These are phyloP conservation scores for Asterochloris sp. DNA, from an alignment of 139 green algal species.

Conservation along the genomic window DNA sequence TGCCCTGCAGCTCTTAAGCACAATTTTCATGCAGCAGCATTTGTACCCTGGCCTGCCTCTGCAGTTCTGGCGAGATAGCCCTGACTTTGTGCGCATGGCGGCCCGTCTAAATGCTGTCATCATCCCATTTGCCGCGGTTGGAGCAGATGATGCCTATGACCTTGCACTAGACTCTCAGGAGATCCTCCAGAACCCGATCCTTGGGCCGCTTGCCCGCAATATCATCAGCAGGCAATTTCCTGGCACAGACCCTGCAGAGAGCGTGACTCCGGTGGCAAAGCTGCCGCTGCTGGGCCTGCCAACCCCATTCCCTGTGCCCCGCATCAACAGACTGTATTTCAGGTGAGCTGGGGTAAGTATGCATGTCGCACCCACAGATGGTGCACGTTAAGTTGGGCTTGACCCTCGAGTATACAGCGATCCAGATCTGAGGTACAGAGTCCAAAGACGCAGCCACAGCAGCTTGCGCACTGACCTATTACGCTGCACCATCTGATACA, in stretches of 20 bases:
- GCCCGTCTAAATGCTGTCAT: constrained; percentile 61
- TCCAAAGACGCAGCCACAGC: not conserved
- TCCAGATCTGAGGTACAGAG: not conserved
- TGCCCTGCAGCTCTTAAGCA: no score
- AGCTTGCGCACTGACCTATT: not conserved
- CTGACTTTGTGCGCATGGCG: constrained; percentile 81
- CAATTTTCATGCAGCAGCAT: no score
- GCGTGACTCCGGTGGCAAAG: constrained; percentile 43
- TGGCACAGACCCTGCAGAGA: constrained; percentile 32
- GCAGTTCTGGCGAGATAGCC: constrained; percentile 57
- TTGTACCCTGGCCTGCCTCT: not conserved
- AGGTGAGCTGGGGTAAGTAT: constrained; percentile 17
- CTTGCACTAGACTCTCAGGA: constrained; percentile 44
- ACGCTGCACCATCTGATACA: not conserved
- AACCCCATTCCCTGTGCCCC: constrained; percentile 52
- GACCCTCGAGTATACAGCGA: not conserved
- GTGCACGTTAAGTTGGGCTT: not conserved
- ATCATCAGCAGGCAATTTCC: constrained; percentile 13
- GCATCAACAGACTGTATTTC: constrained; percentile 67
- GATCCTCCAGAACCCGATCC: constrained; percentile 38
- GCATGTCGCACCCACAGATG: not conserved
- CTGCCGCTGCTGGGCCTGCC: constrained; percentile 46
- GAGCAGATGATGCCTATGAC: constrained; percentile 24
- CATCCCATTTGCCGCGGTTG: constrained; percentile 70
- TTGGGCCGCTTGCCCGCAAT: constrained; percentile 32